Evolutionary conservation across 148 eudicot genomes (phyloP), one percentile per base, ranked within the genome.

Genomic region (Rhododendron simsii): DNA sequence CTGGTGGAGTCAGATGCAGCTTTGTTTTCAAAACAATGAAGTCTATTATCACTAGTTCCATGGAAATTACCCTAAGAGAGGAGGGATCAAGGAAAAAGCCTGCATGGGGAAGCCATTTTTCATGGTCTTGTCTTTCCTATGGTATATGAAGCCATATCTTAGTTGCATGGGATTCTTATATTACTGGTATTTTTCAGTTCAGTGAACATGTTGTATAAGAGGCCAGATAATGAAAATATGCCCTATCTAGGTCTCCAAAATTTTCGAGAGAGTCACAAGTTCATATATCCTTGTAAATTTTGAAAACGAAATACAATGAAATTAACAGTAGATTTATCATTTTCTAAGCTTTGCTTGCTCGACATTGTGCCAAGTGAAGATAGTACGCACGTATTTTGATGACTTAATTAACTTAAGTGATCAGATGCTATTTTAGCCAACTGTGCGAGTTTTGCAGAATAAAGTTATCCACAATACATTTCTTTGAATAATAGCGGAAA

Each of bases 1-100:
- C 80, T 91, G 84, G 90, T 92, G 21, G 88, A 91, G 39, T 84
- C 91, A n/a, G 88, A 79, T 30, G 12, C 87, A 74, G 37, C 81
- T 77, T 50, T 30, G n/a, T 45, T 63, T 30, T 65, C 83, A 13
- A 26, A 71, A 51, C 48, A 53, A 9, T 86, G 88, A 53, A 69
- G 16, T 28, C 75, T 69, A 30, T 41, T 28, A 65, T 26, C 14
- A 65, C 12, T 65, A 26, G 14, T 69, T 69, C 75, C 75, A 30
- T 69, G 75, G 37, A 69, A 69, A 69, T 69, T 69, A 69, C 6
- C 75, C 37, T 28, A 4, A 69, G 37, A 69, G 37, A 69, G 37
- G 75, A 69, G 16, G 37, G 7, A 28, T 9, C 0, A 63, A 21
- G 30, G 15, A 28, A 12, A 69, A 69, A 69, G 37, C 33, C 75